Base-by-base conservation (phyloP, 108 stramenopile genomes). In the Epithemia pelagica region DNA sequence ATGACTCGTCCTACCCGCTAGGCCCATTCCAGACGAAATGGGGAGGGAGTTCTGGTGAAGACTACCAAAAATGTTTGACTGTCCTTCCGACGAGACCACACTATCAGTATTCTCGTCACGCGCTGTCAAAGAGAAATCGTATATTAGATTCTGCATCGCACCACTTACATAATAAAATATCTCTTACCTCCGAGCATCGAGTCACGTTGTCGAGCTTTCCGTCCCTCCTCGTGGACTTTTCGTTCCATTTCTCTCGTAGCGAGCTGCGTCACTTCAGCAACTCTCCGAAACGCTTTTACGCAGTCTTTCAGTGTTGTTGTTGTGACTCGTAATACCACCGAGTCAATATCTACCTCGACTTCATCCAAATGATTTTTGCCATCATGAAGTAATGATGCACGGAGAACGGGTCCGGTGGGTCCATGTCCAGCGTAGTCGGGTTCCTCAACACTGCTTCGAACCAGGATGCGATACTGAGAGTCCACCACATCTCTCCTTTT, bases 221-320 rank as follows among this genome's bases (percentile, higher is more conserved):
- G 68, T 64, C 89, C 83, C 15, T 82, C 80, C 32, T 85, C 84
- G 76, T 90, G 89, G 22, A 90, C 85, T 59, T 82, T 86, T 33
- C 89, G 70, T 59, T 90, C 89, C 79, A 90, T 83, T 72, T 87
- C 89, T 64, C 59, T 80, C 22, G 85, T 83, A 26, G 81, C 71
- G 25, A 90, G 54, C 51, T 86, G 76, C 1, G 73, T 63, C 2
- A 87, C 59, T 62, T 90, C 89, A 55, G 76, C 65, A 60, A 87
- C 64, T 56, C 77, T 77, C 51, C 73, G 66, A 8, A 81, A 58
- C 60, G 78, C 78, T 56, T 78, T 83, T n/a, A 70, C 65, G 52
- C 82, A 87, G 67, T 90, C 89, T 52, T 82, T 76, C 51, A 90
- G 74, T 15, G 86, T 74, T 18, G 75, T 78, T n/a, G 89, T 86